Percentiles rank a stretch among this genome's conserved stretches.
Conservation (phyloP, 495 filamentous ascomycete genomes). For the Aspergillus baeticus region DNA sequence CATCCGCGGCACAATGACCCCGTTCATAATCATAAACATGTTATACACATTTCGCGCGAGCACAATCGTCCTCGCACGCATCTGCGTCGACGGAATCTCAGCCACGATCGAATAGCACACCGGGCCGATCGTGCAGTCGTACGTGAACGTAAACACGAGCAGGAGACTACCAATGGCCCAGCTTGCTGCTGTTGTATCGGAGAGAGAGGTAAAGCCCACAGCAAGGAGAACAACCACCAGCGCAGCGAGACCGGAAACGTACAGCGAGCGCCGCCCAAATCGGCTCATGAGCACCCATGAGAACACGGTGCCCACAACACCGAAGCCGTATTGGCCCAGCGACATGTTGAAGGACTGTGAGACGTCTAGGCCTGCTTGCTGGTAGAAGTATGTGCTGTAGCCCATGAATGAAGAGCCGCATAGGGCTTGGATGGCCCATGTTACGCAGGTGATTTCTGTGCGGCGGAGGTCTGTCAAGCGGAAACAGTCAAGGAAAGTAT, state of each 20-base stretch:
- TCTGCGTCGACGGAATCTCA: constrained; percentile 8
- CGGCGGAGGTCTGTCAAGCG: background rate
- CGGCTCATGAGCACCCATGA: constrained; percentile 9
- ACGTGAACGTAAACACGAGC: constrained; percentile 9
- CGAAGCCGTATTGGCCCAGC: constrained; percentile 7
- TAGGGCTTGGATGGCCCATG: constrained; percentile 15
- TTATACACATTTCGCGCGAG: constrained; percentile 11
- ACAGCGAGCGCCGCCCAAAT: constrained; percentile 5
- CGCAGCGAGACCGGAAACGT: background rate
- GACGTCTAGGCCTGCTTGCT: constrained; percentile 6
- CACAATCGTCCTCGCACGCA: constrained; percentile 9
- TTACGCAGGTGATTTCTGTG: constrained; percentile 11
- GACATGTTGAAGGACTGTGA: constrained; percentile 16
- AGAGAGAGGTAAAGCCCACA: constrained; percentile 2
- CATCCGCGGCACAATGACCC: constrained; percentile 14
- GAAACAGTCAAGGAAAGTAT: constrained; percentile 5
- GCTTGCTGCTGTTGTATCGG: background rate
- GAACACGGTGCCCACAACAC: constrained; percentile 1
- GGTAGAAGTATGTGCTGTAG: constrained; percentile 12
- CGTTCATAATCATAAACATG: constrained; percentile 13
- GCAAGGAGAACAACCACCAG: background rate
- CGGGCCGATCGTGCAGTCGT: constrained; percentile 10
- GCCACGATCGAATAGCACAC: constrained; percentile 9
- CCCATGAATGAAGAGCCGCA: constrained; percentile 15
- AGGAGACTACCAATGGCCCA: constrained; percentile 7